Evolutionary conservation across 140 eudicot species (phyloP).

Genomic region (Erigeron philadelphicus): DNA sequence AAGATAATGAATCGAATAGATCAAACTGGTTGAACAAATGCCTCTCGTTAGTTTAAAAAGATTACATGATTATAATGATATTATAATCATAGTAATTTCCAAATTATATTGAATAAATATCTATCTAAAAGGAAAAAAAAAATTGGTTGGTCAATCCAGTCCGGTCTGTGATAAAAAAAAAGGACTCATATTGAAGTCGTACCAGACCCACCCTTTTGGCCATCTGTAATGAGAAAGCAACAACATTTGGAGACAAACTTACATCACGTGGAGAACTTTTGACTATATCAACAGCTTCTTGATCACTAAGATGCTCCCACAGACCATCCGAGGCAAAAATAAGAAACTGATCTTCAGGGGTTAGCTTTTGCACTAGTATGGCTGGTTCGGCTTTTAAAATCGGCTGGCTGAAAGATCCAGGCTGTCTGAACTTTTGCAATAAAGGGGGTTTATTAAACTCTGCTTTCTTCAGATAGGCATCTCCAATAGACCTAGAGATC

Average conservation of each 20-base stretch:
- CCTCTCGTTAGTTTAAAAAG: too few species aligned
- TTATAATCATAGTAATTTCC: too few species aligned
- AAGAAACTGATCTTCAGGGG: slow-evolving; percentile 46
- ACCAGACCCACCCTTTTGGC: too few species aligned
- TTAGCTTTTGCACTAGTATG: slow-evolving; percentile 35
- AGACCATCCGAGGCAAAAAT: slow-evolving; percentile 58
- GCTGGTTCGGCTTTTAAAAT: slow-evolving; percentile 52
- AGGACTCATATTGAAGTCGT: too few species aligned
- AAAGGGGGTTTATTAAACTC: slow-evolving; percentile 39
- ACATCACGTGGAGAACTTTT: slow-evolving; percentile 38
- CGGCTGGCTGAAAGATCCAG: slow-evolving; percentile 35
- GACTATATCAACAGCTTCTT: slow-evolving; percentile 54
- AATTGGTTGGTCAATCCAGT: too few species aligned
- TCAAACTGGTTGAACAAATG: too few species aligned
- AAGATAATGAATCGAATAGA: too few species aligned
- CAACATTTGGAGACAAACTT: neutral
- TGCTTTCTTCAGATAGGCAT: slow-evolving; percentile 47
- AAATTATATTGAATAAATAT: too few species aligned
- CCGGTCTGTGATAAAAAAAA: too few species aligned
- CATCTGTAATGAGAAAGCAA: too few species aligned
- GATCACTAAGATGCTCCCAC: slow-evolving; percentile 54
- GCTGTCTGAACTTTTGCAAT: slow-evolving; percentile 32
- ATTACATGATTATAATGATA: too few species aligned
- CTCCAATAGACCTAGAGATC: slow-evolving; percentile 53
- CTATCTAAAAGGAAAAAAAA: too few species aligned